A percentile compares a stretch with the other conserved stretches of the same genome.
These are phyloP conservation scores for Nigrospora oryzae DNA, from an alignment of 2,329 filamentous ascomycete species.

Conservation along the genomic window DNA sequence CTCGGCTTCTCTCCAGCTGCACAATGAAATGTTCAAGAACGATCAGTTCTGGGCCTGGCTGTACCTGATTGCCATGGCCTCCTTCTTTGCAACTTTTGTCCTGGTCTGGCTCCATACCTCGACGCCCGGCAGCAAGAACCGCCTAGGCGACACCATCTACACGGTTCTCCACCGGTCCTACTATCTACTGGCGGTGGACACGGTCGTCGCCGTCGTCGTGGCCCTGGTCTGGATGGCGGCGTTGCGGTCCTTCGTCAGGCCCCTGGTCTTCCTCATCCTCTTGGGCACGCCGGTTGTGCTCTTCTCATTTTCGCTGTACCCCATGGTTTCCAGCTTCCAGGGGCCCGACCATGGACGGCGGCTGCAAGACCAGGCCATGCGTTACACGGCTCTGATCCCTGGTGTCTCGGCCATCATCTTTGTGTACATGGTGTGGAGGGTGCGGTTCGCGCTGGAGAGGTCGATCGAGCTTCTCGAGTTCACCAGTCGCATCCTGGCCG, in stretches of 20 bases:
- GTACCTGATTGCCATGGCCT: constrained; percentile 76
- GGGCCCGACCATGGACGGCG: constrained; percentile 65
- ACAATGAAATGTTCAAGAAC: constrained; percentile 67
- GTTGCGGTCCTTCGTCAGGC: constrained; percentile 77
- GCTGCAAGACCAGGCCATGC: constrained; percentile 83
- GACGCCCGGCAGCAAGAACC: constrained; percentile 56
- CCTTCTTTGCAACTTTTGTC: constrained; percentile 80
- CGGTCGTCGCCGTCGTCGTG: constrained; percentile 79
- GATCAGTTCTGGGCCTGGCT: constrained; percentile 89
- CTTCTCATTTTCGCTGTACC: constrained; percentile 84
- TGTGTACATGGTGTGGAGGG: constrained; percentile 75
- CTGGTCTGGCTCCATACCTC: constrained; percentile 86
- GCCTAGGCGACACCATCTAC: constrained; percentile 90
- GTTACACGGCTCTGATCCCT: constrained; percentile 75
- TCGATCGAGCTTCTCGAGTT: constrained; percentile 90
- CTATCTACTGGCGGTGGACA: constrained; percentile 84
- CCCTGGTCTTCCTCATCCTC: constrained; percentile 73
- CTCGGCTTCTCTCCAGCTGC: constrained; percentile 45
- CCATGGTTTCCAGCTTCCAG: constrained; percentile 82
- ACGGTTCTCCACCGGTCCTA: constrained; percentile 80
- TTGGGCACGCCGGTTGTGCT: constrained; percentile 80
- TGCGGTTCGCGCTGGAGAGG: constrained; percentile 70
- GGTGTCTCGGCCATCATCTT: constrained; percentile 66
- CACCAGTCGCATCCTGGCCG: constrained; percentile 75
- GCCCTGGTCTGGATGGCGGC: constrained; percentile 86